These are phyloP conservation scores for Aspergillus hortae DNA, from an alignment of 2,329 filamentous ascomycete genomes.

Conservation along the genomic window DNA sequence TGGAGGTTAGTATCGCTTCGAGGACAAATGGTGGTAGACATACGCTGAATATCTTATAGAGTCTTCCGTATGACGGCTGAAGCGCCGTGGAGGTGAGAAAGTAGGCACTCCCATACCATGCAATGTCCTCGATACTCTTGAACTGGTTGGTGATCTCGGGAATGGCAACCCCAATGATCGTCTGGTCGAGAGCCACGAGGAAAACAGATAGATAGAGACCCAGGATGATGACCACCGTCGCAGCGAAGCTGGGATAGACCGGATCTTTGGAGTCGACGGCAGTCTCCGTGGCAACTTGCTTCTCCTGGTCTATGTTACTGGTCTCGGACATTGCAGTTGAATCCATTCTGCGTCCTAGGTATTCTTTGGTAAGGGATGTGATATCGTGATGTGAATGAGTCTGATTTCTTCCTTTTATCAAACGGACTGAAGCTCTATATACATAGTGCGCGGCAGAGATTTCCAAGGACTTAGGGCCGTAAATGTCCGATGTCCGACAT, in stretches of 20 bases:
- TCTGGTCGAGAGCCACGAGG: slow-evolving; percentile 22
- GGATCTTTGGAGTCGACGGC: not conserved
- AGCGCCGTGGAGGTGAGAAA: slow-evolving; percentile 15
- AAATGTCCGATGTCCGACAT: too few species aligned
- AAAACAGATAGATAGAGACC: slow-evolving; percentile 24
- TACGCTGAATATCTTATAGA: slow-evolving; percentile 47
- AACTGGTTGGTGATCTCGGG: slow-evolving; percentile 21
- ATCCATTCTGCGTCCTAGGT: not conserved
- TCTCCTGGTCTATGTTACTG: not conserved
- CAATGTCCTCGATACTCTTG: slow-evolving; percentile 49
- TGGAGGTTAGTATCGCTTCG: slow-evolving; percentile 31
- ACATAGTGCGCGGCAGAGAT: too few species aligned
- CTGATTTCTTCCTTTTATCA: too few species aligned
- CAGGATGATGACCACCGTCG: slow-evolving; percentile 11
- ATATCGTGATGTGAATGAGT: too few species aligned
- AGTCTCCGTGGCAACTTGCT: not conserved
- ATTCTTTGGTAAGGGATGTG: too few species aligned
- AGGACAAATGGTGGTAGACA: slow-evolving; percentile 1
- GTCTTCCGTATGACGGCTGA: slow-evolving; percentile 42
- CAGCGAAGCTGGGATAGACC: slow-evolving; percentile 18
- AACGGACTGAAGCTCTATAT: too few species aligned
- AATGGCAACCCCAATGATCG: slow-evolving; percentile 12
- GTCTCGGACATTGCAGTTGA: not conserved
- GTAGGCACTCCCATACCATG: slow-evolving; percentile 59
- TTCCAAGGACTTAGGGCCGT: too few species aligned